phyloP scores from a whole-genome alignment of 1,139 yeast species.

The Hyphopichia khmerensis region DNA sequence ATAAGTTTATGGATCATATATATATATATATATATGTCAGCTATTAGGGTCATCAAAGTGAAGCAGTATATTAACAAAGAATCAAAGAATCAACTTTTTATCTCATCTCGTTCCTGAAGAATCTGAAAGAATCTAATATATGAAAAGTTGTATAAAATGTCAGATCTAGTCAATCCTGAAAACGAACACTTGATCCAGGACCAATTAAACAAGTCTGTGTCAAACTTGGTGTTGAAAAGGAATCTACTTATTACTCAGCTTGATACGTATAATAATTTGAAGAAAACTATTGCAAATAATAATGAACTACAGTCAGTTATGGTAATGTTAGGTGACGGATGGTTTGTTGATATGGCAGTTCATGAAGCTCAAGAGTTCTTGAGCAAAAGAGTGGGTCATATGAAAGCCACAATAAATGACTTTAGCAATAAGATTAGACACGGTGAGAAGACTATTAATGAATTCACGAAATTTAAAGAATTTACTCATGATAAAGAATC shows the following conservation, averaged over 20 bases:
- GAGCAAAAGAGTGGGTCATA: slow-evolving; percentile 33
- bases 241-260: slow-evolving; percentile 14
- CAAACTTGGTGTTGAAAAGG: slow-evolving; percentile 12
- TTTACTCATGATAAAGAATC: slow-evolving; percentile 15
- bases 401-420: slow-evolving; percentile 36
- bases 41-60: too few species aligned
- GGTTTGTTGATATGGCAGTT: slow-evolving; percentile 49
- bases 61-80: too few species aligned
- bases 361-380: slow-evolving; percentile 48
- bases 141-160: neutral
- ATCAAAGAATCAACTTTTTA: neutral
- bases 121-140: too few species aligned
- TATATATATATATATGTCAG: too few species aligned
- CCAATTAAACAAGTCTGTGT: slow-evolving; percentile 14
- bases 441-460: slow-evolving; percentile 38
- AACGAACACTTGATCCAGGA: slow-evolving; percentile 5
- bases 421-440: slow-evolving; percentile 44
- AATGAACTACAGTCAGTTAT: slow-evolving; percentile 20
- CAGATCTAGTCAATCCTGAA: neutral
- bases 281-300: slow-evolving; percentile 9
- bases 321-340: slow-evolving; percentile 59
- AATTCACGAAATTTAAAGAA: slow-evolving; percentile 27
- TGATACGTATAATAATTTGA: slow-evolving; percentile 9
- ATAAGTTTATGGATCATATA: too few species aligned
- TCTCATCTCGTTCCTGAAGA: neutral